Conservation (phyloP, 2,329 filamentous ascomycete species). For the Fusarium aywerte region DNA sequence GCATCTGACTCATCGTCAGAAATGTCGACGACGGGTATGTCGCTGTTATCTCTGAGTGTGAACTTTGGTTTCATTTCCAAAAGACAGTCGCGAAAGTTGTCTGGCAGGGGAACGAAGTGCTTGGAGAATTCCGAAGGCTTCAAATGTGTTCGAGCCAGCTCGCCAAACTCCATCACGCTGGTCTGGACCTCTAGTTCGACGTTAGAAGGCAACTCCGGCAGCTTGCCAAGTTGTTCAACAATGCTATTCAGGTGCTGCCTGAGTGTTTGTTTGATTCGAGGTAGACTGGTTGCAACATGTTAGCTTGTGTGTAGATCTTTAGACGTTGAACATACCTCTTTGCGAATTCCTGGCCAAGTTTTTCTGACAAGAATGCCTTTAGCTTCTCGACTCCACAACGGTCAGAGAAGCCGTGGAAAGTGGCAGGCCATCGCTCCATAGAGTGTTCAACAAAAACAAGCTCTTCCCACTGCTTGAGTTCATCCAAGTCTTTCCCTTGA, state of each 20-base stretch:
- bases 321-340: constrained; percentile 54
- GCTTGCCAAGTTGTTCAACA: constrained; percentile 61
- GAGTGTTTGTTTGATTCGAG: constrained; percentile 66
- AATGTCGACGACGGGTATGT: constrained; percentile 53
- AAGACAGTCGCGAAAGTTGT: constrained; percentile 62
- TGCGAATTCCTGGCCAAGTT: constrained; percentile 64
- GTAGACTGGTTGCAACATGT: constrained; percentile 52
- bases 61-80: constrained; percentile 60
- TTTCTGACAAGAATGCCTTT: constrained; percentile 63
- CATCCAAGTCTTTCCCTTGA: constrained; percentile 63
- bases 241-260: constrained; percentile 62
- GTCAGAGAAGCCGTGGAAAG: constrained; percentile 59
- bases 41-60: constrained; percentile 53
- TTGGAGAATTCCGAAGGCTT: constrained; percentile 56
- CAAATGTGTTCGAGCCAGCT: constrained; percentile 62
- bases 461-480: constrained; percentile 64
- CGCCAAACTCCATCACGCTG: constrained; percentile 67
- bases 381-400: constrained; percentile 66
- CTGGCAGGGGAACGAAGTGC: constrained; percentile 59
- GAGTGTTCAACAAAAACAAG: constrained; percentile 59
- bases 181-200: constrained; percentile 73
- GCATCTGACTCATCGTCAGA: constrained; percentile 54
- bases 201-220: constrained; percentile 76
- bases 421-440: constrained; percentile 58
- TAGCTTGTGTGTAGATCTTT: constrained; percentile 1